These are phyloP conservation scores for Bonia amplexicaulis DNA, from an alignment of 176 grass and related monocot genomes.

Conservation along the genomic window DNA sequence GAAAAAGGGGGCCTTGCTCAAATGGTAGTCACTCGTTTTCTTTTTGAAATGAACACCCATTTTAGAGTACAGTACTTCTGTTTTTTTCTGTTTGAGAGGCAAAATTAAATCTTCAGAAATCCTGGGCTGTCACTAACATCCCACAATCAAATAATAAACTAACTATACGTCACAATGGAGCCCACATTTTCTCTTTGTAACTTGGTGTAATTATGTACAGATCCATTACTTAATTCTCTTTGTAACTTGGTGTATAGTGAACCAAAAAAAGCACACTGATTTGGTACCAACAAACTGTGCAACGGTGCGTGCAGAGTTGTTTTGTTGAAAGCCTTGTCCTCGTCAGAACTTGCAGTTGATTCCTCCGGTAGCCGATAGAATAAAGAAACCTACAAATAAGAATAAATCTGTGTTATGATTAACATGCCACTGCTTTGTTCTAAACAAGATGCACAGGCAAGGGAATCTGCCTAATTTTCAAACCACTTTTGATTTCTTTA, in stretches of 20 bases:
- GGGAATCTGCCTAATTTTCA: slow-evolving; percentile 34
- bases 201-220: slow-evolving; percentile 40
- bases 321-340: slow-evolving; percentile 28
- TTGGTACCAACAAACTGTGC: slow-evolving; percentile 14
- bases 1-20: neutral
- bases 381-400: slow-evolving; percentile 23
- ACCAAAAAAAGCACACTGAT: slow-evolving; percentile 24
- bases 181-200: slow-evolving; percentile 27
- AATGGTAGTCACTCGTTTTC: neutral
- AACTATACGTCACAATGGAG: slow-evolving; percentile 27
- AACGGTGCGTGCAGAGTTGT: neutral
- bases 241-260: slow-evolving; percentile 16
- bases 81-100: neutral
- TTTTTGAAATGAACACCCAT: neutral
- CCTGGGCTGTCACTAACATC: neutral
- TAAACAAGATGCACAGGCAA: slow-evolving; percentile 18
- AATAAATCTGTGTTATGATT: neutral
- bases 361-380: slow-evolving; percentile 25
- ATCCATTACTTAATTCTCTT: slow-evolving; percentile 20
- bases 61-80: neutral
- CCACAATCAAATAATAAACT: neutral
- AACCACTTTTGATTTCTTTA: slow-evolving; percentile 24
- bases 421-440: slow-evolving; percentile 18
- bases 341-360: slow-evolving; percentile 16
- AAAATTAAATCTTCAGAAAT: neutral